Percentiles rank a stretch among this genome's conserved stretches.
phyloP scores from a whole-genome alignment of 805 yeast species.

The Yamadazyma sp. region DNA sequence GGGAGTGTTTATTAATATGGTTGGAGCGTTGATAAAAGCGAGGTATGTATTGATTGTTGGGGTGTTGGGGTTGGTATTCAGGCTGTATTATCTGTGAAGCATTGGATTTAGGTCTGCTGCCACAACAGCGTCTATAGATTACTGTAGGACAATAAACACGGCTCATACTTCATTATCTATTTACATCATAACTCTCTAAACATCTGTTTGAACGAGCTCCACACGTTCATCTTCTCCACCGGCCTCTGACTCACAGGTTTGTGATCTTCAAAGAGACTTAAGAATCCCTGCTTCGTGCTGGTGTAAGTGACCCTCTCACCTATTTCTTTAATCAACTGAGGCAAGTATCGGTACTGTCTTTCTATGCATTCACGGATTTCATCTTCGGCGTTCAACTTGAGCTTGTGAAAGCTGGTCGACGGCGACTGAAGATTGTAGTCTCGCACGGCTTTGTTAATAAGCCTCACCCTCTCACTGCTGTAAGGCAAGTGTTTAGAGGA shows the following conservation, averaged over 20 bases:
- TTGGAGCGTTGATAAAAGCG: background rate
- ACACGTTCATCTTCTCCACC: conserved; percentile 22
- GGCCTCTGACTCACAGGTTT: conserved; percentile 19
- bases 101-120: too few species aligned
- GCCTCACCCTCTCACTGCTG: conserved; percentile 21
- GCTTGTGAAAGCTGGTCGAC: conserved; percentile 35
- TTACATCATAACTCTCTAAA: conserved; percentile 18
- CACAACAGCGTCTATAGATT: too few species aligned
- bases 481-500: conserved; percentile 15
- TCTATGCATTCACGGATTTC: conserved; percentile 26
- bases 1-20: conserved; percentile 2
- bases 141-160: too few species aligned
- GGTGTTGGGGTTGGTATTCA: background rate
- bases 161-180: conserved; percentile 3
- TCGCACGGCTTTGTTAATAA: conserved; percentile 27
- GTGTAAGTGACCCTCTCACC: conserved; percentile 6
- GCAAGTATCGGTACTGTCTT: conserved; percentile 9
- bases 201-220: conserved; percentile 32
- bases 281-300: conserved; percentile 16
- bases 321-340: conserved; percentile 8
- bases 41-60: background rate
- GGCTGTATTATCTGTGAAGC: conserved; percentile 1
- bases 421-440: conserved; percentile 42
- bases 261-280: conserved; percentile 15
- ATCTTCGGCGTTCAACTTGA: conserved; percentile 28